A percentile compares a stretch with the other conserved stretches of the same genome.
Evolutionary conservation across 257 asterid species (phyloP).

Genomic region (Haberlea rhodopensis): DNA sequence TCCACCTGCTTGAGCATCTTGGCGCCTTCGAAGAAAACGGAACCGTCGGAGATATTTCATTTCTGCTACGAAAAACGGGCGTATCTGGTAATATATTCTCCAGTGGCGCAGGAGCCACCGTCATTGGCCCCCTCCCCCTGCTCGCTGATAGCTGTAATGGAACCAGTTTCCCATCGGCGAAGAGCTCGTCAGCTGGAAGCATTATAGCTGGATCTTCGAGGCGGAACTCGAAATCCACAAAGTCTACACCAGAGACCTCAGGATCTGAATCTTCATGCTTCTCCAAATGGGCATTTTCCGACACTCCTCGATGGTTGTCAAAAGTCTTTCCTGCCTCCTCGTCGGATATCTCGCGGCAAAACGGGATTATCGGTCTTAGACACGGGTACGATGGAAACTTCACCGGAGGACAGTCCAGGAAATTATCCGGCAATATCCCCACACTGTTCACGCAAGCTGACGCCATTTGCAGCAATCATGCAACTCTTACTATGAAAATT

Average conservation of each 20-base stretch:
- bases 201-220: conserved; percentile 78
- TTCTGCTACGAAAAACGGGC: conserved; percentile 41
- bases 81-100: conserved; percentile 48
- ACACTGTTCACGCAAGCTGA: conserved; percentile 60
- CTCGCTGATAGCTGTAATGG: conserved; percentile 61
- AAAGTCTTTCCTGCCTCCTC: conserved; percentile 32
- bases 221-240: conserved; percentile 78
- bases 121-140: conserved; percentile 38
- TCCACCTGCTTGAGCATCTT: conserved; percentile 89
- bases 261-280: conserved; percentile 62
- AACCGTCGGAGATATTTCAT: conserved; percentile 55
- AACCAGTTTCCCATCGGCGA: conserved; percentile 78
- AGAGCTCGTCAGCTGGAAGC: conserved; percentile 94
- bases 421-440: conserved; percentile 49
- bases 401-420: conserved; percentile 43
- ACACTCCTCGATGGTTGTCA: conserved; percentile 13
- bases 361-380: conserved; percentile 45
- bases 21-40: conserved; percentile 94
- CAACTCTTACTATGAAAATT: conserved; percentile 13
- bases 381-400: conserved; percentile 46
- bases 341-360: conserved; percentile 29
- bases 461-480: conserved; percentile 47
- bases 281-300: conserved; percentile 29
- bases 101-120: conserved; percentile 27
- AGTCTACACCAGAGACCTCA: conserved; percentile 39